Evolutionary conservation across 495 filamentous ascomycete species (phyloP), one percentile per base, ranked within the genome.

Genomic region (Parathielavia hyrcaniae): DNA sequence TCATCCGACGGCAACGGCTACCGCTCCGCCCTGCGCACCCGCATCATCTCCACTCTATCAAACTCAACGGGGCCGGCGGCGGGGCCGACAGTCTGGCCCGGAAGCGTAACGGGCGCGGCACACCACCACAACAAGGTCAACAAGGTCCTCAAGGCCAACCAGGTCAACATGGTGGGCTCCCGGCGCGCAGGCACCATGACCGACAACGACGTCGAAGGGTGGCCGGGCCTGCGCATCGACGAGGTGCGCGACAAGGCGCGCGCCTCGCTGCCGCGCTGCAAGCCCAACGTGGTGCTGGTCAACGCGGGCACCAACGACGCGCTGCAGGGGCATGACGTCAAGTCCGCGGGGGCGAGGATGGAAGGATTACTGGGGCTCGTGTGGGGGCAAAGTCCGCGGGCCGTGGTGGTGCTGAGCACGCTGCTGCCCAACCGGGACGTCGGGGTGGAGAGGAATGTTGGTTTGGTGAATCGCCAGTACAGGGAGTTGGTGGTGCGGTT

Each of bases 191-290:
- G 81, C 17, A 75, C 63, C 4, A 81, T 82, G 77, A 34, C 58
- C 46, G 73, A 83, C 62, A 78, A 79, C 67, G 75, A 76, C 22
- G 71, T 76, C 57, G 80, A 83, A 57, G 81, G 77, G 39, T 77
- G 76, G 61, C 69, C 72, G 1, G 79, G 79, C 41, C 70, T 61
- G 54, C 66, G 71, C 54, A 73, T 83, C 59, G 72, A 76, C 40
- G 64, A 81, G 53, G 64, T 82, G 17, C 63, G 67, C 35, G 35
- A 49, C 4, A 71, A 75, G 16, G 39, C 62, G 14, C 13, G 20
- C 1, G 50, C 9, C 8, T 64, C 65, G 0, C 63, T 75, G 5
- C 55, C 62, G 4, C 39, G 63, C 4, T 60, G 67, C 23, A 71
- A 75, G 53, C 80, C 80, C 1, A 81, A 80, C 60, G 47, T 82